These are phyloP conservation scores for Heteromeles arbutifolia DNA, from an alignment of 306 rosid species.

Conservation along the genomic window DNA sequence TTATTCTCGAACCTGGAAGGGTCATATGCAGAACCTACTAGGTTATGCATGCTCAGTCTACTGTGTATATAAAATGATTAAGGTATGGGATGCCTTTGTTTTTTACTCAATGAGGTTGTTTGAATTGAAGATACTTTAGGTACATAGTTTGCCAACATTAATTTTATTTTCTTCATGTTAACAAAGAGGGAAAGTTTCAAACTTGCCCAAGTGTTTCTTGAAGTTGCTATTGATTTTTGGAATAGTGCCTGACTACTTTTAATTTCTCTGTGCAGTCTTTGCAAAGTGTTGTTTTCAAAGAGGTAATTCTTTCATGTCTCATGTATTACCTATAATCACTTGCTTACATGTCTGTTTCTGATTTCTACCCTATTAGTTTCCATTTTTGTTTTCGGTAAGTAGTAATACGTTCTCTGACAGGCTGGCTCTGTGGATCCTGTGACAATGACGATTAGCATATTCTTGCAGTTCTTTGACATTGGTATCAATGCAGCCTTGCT, in stretches of 20 bases:
- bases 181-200: neutral
- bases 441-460: conserved; percentile 77
- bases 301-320: conserved; percentile 44
- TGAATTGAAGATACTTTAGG: neutral
- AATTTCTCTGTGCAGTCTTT: conserved; percentile 67
- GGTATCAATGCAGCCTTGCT: conserved; percentile 88
- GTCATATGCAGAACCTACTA: conserved; percentile 94
- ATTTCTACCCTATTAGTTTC: neutral
- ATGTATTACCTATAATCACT: neutral
- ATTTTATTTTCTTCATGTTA: neutral
- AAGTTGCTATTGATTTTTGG: neutral
- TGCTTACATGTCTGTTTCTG: neutral
- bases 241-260: conserved; percentile 34
- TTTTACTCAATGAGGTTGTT: neutral
- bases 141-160: neutral
- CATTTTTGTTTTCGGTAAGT: neutral
- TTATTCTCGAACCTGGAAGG: conserved; percentile 96
- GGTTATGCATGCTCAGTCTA: conserved; percentile 97
- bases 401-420: conserved; percentile 39
- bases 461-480: conserved; percentile 90
- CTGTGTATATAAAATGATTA: conserved; percentile 96
- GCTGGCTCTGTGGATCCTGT: conserved; percentile 99
- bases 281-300: conserved; percentile 98
- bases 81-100: conserved; percentile 41
- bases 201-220: neutral